phyloP scores from a whole-genome alignment of 192 early-diverging fungal genomes.

The Coemansia umbellata region DNA sequence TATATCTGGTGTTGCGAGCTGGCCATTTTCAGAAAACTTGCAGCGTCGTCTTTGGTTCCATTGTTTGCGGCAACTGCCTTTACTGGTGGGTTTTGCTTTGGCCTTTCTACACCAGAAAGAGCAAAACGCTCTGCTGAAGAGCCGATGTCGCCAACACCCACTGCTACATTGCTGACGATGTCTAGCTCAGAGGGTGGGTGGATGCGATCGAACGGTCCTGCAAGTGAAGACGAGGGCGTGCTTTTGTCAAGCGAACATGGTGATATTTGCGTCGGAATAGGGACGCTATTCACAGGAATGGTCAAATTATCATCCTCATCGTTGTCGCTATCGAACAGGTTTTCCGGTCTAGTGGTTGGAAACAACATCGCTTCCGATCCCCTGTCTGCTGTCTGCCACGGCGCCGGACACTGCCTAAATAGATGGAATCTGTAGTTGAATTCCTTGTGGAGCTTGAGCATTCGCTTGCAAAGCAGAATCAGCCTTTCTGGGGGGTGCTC shows the following conservation, averaged over 20 bases:
- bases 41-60: not conserved
- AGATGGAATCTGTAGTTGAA: slow-evolving; percentile 48
- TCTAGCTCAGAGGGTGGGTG: too few relatives aligned
- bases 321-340: slow-evolving; percentile 5
- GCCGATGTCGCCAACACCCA: too few relatives aligned
- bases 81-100: not conserved
- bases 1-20: slow-evolving; percentile 33
- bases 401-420: slow-evolving; percentile 48
- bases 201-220: too few relatives aligned
- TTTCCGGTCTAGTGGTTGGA: not conserved
- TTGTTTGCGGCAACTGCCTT: not conserved
- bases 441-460: slow-evolving; percentile 43
- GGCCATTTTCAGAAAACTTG: slow-evolving; percentile 20
- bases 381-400: slow-evolving; percentile 40
- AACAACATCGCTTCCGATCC: not conserved
- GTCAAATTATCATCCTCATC: not conserved
- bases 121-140: too few relatives aligned
- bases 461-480: slow-evolving; percentile 23
- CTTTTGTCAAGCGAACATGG: too few relatives aligned
- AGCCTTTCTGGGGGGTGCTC: slow-evolving; percentile 16
- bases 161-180: too few relatives aligned
- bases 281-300: too few relatives aligned
- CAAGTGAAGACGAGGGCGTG: too few relatives aligned
- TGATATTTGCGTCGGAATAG: too few relatives aligned
- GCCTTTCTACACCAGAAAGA: not conserved